Conservation (phyloP, 805 yeast species). For the Millerago galiae region DNA sequence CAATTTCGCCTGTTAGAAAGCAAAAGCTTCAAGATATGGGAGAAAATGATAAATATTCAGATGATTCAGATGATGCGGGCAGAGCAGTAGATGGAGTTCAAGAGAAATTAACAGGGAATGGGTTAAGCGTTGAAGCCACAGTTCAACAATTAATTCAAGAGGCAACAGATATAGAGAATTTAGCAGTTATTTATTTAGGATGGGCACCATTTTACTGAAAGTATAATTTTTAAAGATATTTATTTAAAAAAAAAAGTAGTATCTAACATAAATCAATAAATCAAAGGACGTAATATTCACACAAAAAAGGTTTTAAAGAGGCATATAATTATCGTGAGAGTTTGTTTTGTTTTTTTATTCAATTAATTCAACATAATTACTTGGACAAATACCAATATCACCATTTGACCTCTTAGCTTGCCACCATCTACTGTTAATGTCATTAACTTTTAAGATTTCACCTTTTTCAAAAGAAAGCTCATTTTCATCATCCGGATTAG, state of each 20-base stretch:
- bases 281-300: not conserved
- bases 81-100: constrained; percentile 70
- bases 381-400: constrained; percentile 93
- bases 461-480: constrained; percentile 89
- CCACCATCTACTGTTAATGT: constrained; percentile 98
- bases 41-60: constrained; percentile 7
- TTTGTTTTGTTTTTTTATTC: constrained; percentile 22
- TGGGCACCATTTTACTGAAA: constrained; percentile 70
- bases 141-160: constrained; percentile 75
- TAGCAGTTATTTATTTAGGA: constrained; percentile 74
- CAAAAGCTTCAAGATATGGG: constrained; percentile 38
- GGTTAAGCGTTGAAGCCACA: constrained; percentile 74
- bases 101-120: constrained; percentile 58
- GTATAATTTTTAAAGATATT: not conserved
- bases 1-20: constrained; percentile 66
- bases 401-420: constrained; percentile 88
- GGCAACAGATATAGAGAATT: constrained; percentile 61
- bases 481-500: constrained; percentile 88
- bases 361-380: constrained; percentile 80
- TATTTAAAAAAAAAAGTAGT: not conserved
- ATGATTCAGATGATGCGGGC: constrained; percentile 52
- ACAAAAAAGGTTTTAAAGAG: not conserved
- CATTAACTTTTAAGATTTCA: constrained; percentile 86
- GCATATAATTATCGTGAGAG: not conserved
- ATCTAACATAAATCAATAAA: not conserved